Base-by-base conservation (phyloP, 768 basidiomycete species). In the Trichaptum fuscoviolaceum region DNA sequence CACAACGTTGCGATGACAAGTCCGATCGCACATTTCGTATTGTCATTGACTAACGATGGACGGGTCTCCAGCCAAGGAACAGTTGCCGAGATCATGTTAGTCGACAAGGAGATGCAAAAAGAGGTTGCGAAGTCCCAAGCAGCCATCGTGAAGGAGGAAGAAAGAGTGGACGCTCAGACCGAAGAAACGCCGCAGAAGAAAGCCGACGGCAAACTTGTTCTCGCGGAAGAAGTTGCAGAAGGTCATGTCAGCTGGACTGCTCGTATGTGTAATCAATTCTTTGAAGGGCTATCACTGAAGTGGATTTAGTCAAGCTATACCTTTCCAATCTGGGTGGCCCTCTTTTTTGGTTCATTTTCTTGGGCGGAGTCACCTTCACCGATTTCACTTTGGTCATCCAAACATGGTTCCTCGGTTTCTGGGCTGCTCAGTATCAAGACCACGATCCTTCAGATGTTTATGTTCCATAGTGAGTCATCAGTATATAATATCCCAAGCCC, bases 41-140 rank as follows among this genome's bases (percentile, higher is more conserved):
- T 90, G 15, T 83, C 85, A 0, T 68, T 91, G 26, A 80, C 81
- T 25, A 63, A 69, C 0, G 84, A 89, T 67, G 89, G 90, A 0
- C 79, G 81, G 0, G 77, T 87, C 25, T 72, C 73, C 10, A 79
- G 80, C 58, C 80, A 83, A 68, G 86, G 84, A 4, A 77, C 84
- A 20, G 74, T 86, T 2, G 79, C 81, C 0, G 84, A 82, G 3
- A 80, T 78, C 0, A 75, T 89, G 8, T 74, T 74, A 0, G 77
- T 78, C 27, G 80, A 84, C 69, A 71, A 73, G 59, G 77, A 65
- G 25, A 73, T 79, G 59, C 76, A 63, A 1, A 64, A 65, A 7
- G 75, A 80, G 35, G 65, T 75, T 2, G 67, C 72, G n/a, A 63
- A 75, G 12, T 70, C 74, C 7, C 70, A 75, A 63, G 75, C 79